Conservation (phyloP, 495 filamentous ascomycete genomes). For the Neurospora tetraspora region DNA sequence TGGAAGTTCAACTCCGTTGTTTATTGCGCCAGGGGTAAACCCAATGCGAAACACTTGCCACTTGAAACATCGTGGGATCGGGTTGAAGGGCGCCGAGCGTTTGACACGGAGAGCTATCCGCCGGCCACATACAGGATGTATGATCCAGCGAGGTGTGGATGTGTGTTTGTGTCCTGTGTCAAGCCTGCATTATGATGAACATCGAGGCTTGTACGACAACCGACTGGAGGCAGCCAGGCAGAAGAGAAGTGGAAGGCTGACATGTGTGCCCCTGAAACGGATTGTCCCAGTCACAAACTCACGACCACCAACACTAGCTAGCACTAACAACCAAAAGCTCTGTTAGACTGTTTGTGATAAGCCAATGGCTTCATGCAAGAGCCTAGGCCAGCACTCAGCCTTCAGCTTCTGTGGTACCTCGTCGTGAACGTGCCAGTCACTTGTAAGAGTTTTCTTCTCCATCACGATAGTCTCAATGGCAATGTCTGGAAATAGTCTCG, state of each 20-base stretch:
- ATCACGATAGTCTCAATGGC: neutral
- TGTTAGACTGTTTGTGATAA: neutral
- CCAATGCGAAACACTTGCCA: neutral
- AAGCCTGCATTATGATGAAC: neutral
- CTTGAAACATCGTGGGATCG: neutral
- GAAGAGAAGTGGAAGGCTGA: neutral
- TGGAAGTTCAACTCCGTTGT: neutral
- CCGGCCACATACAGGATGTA: neutral
- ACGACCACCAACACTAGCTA: neutral
- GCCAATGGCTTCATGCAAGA: neutral
- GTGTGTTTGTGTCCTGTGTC: neutral
- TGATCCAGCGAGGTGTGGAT: neutral
- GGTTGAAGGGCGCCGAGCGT: neutral
- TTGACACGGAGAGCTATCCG: neutral
- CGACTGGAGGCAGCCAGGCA: neutral
- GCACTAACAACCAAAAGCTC: neutral
- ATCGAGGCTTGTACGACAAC: neutral
- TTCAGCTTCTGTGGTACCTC: neutral
- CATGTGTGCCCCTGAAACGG: neutral
- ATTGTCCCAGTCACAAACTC: neutral
- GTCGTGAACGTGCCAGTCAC: neutral
- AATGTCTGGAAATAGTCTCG: neutral
- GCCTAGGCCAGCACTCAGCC: neutral
- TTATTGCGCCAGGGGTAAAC: neutral
- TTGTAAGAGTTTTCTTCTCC: neutral